Base-by-base conservation (phyloP, 208 protist species). In the Acanthamoeba royreba region DNA sequence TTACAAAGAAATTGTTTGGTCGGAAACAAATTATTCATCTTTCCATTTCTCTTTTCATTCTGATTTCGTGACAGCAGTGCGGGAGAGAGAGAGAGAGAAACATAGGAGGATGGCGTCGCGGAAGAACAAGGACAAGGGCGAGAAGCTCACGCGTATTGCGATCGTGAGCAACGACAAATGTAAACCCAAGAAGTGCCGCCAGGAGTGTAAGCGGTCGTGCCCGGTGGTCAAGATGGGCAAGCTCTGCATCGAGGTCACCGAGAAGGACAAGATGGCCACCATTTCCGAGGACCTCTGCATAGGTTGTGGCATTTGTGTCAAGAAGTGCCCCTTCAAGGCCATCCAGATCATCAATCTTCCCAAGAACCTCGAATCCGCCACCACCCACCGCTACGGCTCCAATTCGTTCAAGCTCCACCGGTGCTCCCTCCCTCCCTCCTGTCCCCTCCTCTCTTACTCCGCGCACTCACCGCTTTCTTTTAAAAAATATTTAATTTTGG, bases 341-440 rank as follows among this genome's bases (percentile, higher is more conserved):
- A 99, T 99, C 96, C 97, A 97, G 86, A 99, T 99, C 95, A 99
- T 99, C 96, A 99, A 99, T 96, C 96, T 99, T 45, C 99, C 99
- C 42, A 99, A 98, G 45, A 99, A 99, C 95, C 97, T 99, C 31
- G 97, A 99, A 43, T 98, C 95, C 42, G 95, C 99, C 42, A 99
- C 99, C 11, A 99, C 99, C 0, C 99, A 99, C 96, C 98, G 99
- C 86, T 99, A 99, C 96, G 98, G 99, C 46, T 97, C 98, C 46
- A 99, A 99, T 97, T 98, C 98, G 46, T 99, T 99, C 98, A 99
- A 99, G 97, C 98, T 99, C 15, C 99, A 99, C 94, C 96, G 99
- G 33, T 96, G 88, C 43, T 5, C 69, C n/a, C 28, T 69, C 31
- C 0, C 55, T 79, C 9, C 43, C 28, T 45, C 77, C 45, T 47